Base-by-base conservation (phyloP, 805 yeast species). In the Saturnispora sekii region DNA sequence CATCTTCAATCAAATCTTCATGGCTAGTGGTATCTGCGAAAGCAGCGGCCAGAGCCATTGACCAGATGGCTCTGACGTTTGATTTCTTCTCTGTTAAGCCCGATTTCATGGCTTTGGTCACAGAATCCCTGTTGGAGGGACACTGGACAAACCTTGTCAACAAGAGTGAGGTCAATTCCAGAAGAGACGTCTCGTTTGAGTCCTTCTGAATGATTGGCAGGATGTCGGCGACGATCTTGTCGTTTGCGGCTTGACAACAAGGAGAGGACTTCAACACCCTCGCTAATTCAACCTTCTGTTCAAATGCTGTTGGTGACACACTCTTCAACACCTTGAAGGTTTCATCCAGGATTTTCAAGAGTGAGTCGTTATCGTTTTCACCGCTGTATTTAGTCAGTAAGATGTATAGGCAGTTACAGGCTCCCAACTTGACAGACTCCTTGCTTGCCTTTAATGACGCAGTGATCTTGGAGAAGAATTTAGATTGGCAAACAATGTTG, bases 21-120 rank as follows among this genome's bases (percentile, higher is more conserved):
- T 40, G 5, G 4, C 41, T 31, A 4, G 40, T 31, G 30, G 38
- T n/a, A 1, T 43, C 32, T 4, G 55, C 43, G 2, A 70, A 41
- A 5, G 58, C 51, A 1, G 58, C 51, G 4, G 77, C 80, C 12
- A 82, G 55, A 32, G 74, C 61, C 32, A 69, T 56, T 45, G 73
- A 70, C 97, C 97, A 90, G 16, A 76, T 63, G 55, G 76, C 77
- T 52, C 82, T 74, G 18, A 84, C 61, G 30, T 73, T 73, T 10
- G 72, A 61, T 51, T 84, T 84, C 53, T 83, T 72, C 33, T 84
- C 89, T 11, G 63, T 58, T 11, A 87, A 63, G 0, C 96, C 96
- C 14, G 68, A 62, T n/a, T 61, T 62, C 30, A 84, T 58, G 8
- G 54, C 48, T 9, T 51, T 50, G 42, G 60, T 43, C 54, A 62